A percentile compares a stretch with the other conserved stretches of the same genome.
phyloP scores from a whole-genome alignment of 495 filamentous ascomycete species.

The Pseudotulostoma volvatum region DNA sequence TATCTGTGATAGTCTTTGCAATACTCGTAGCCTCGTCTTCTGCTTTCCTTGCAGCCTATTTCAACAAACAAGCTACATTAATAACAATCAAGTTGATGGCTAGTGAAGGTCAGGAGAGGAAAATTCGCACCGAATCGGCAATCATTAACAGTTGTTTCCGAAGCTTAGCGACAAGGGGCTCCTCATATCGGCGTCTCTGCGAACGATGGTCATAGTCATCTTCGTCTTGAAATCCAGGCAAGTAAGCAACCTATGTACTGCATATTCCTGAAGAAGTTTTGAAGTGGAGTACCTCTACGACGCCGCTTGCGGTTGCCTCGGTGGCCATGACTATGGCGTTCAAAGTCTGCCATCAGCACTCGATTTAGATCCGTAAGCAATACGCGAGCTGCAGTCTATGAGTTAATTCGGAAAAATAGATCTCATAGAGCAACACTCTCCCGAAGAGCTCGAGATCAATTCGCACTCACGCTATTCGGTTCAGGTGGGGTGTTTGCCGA shows the following conservation, averaged over 20 bases:
- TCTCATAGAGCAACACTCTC: no score
- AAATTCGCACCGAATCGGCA: slow-evolving; percentile 54
- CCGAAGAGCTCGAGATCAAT: no score
- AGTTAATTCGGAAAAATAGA: not conserved
- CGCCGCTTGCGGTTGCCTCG: slow-evolving; percentile 50
- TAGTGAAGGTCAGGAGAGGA: not conserved
- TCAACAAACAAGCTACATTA: slow-evolving; percentile 3
- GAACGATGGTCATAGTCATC: slow-evolving; percentile 56
- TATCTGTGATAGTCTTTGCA: slow-evolving; percentile 57
- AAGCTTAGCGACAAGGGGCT: slow-evolving; percentile 56
- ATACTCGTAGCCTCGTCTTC: slow-evolving; percentile 68
- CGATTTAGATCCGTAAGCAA: no score
- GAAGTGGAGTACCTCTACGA: slow-evolving; percentile 36
- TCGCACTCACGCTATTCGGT: no score
- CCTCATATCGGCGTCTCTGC: slow-evolving; percentile 65
- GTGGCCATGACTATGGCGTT: slow-evolving; percentile 44
- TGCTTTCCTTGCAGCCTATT: slow-evolving; percentile 51
- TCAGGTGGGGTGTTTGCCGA: no score
- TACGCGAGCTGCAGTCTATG: no score
- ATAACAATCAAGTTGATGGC: slow-evolving; percentile 2
- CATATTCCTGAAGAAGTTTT: slow-evolving; percentile 1
- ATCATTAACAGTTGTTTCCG: slow-evolving; percentile 68
- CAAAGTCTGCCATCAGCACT: slow-evolving; percentile 77
- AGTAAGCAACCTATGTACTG: not conserved
- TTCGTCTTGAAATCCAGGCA: slow-evolving; percentile 40